Conservation (phyloP, 345 rosid genomes). For the Psidium guajava region DNA sequence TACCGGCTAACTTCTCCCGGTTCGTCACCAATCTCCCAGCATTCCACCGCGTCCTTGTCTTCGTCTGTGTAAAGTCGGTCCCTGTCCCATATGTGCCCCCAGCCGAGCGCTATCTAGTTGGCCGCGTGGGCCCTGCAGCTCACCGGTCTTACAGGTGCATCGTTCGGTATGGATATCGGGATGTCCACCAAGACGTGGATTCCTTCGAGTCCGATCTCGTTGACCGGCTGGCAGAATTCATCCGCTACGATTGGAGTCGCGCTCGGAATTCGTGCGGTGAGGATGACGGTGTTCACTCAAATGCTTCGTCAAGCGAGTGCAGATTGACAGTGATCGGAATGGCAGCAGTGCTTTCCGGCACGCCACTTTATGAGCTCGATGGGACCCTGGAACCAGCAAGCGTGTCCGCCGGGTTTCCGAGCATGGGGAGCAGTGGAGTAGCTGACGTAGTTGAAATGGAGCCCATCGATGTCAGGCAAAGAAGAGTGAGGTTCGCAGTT, state of each 20-base stretch:
- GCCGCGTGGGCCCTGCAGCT: constrained; percentile 10
- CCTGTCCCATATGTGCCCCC: constrained; percentile 10
- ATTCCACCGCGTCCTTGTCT: constrained; percentile 30
- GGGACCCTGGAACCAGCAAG: constrained; percentile 57
- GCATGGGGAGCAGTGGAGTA: constrained; percentile 49
- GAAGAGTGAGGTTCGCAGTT: constrained; percentile 63
- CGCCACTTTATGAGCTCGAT: constrained; percentile 48
- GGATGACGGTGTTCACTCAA: constrained; percentile 24
- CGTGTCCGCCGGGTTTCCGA: constrained; percentile 56
- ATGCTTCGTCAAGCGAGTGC: constrained; percentile 55
- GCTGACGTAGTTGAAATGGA: constrained; percentile 57
- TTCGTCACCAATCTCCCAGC: constrained; percentile 46
- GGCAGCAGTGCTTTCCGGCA: constrained; percentile 14
- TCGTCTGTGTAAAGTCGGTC: constrained; percentile 6
- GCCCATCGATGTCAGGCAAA: constrained; percentile 11
- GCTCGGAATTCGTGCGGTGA: constrained; percentile 6
- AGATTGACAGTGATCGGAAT: constrained; percentile 76
- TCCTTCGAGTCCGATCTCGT: constrained; percentile 80
- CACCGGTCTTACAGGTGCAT: constrained; percentile 91
- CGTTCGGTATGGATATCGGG: constrained; percentile 73
- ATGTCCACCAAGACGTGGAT: constrained; percentile 86
- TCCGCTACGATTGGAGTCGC: constrained; percentile 50
- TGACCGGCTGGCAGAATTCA: constrained; percentile 57
- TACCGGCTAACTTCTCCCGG: constrained; percentile 40
- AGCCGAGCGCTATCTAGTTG: constrained; percentile 4